phyloP scores from a whole-genome alignment of 352 stramenopile species.

The Globisporangium paroecandrum region DNA sequence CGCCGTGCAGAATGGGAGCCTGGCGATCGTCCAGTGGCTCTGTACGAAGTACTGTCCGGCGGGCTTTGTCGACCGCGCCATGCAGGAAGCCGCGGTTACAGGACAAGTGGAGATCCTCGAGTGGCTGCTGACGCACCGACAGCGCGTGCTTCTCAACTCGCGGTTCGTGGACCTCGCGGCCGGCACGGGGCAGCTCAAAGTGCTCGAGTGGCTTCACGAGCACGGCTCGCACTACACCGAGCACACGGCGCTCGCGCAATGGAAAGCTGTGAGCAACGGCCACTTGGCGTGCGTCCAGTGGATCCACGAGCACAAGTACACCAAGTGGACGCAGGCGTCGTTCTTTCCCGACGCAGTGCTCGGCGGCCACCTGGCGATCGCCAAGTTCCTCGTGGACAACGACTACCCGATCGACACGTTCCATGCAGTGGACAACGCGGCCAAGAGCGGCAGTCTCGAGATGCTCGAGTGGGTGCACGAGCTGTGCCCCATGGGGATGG shows the following conservation, averaged over 20 bases:
- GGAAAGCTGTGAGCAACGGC: conserved; percentile 14
- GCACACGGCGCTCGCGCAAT: conserved; percentile 11
- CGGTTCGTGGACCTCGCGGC: conserved; percentile 15
- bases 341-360: conserved; percentile 14
- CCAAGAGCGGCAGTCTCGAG: conserved; percentile 15
- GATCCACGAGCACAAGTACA: conserved; percentile 10
- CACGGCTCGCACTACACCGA: conserved; percentile 9
- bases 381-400: conserved; percentile 16
- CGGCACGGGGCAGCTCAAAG: conserved; percentile 8
- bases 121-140: conserved; percentile 7
- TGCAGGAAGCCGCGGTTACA: conserved; percentile 13
- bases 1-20: background rate
- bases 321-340: conserved; percentile 10
- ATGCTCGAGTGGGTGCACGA: conserved; percentile 20
- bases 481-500: conserved; percentile 11
- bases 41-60: conserved; percentile 9
- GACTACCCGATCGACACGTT: conserved; percentile 14
- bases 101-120: conserved; percentile 17
- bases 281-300: conserved; percentile 12
- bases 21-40: conserved; percentile 19
- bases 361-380: conserved; percentile 13
- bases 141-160: conserved; percentile 14
- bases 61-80: conserved; percentile 15
- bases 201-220: conserved; percentile 20
- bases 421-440: conserved; percentile 13